Conservation (phyloP, 2,329 filamentous ascomycete genomes). For the Colletotrichum liriopes region DNA sequence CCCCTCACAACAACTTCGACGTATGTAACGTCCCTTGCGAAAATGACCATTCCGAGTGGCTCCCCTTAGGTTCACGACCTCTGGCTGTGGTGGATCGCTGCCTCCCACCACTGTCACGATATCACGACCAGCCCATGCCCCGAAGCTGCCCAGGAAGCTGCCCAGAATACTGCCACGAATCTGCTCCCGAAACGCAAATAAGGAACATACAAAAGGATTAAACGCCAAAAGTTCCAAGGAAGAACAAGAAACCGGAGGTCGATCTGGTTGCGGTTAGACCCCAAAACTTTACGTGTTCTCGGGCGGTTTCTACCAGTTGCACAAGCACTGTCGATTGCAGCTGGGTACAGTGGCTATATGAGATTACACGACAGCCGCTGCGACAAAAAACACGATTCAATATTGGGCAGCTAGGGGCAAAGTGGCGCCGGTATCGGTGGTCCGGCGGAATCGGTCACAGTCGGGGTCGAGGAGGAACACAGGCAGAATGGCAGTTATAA, state of each 20-base stretch:
- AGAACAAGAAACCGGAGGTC: neutral
- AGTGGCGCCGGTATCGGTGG: neutral
- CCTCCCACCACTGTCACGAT: constrained; percentile 13
- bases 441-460: constrained; percentile 45
- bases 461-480: too few relatives aligned
- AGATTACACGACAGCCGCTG: neutral
- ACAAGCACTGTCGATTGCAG: neutral
- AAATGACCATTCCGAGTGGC: neutral
- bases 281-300: neutral
- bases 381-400: too few relatives aligned
- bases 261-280: neutral
- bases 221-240: neutral
- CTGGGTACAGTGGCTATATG: neutral
- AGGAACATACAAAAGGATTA: neutral
- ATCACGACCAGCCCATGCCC: constrained; percentile 1
- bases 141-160: neutral
- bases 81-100: constrained; percentile 7
- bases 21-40: constrained; percentile 46
- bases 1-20: constrained; percentile 57
- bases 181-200: neutral
- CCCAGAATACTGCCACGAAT: neutral
- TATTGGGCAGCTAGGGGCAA: neutral
- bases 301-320: neutral
- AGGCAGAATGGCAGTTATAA: too few relatives aligned
- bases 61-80: neutral